A percentile compares a stretch with the other conserved stretches of the same genome.
These are phyloP conservation scores for Paraurostyla sp. DNA, from an alignment of 73 alveolate species.

Conservation along the genomic window DNA sequence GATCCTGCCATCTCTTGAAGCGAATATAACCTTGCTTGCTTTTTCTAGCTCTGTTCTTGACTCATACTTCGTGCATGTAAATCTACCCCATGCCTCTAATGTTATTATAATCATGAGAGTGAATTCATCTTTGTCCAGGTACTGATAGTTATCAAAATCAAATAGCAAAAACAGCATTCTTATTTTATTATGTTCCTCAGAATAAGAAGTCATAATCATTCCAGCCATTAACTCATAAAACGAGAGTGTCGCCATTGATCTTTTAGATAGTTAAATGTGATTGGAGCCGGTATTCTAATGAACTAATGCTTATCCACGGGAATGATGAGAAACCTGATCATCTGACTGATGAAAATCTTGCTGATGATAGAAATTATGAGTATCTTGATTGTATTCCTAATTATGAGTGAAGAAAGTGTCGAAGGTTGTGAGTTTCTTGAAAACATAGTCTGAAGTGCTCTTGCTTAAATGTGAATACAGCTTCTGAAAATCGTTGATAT, in stretches of 20 bases:
- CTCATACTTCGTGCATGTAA: not conserved
- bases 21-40: not conserved
- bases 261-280: too few species aligned
- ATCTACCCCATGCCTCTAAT: constrained; percentile 26
- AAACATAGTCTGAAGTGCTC: constrained; percentile 8
- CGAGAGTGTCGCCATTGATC: not conserved
- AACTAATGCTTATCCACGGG: too few species aligned
- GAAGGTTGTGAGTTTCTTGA: not conserved
- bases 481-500: not conserved
- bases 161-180: constrained; percentile 21
- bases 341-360: too few species aligned
- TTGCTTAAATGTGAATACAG: not conserved
- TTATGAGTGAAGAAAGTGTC: not conserved
- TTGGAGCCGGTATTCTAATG: too few species aligned
- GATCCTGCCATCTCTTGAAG: constrained; percentile 33
- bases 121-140: not conserved
- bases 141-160: constrained; percentile 22
- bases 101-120: not conserved
- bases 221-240: constrained; percentile 23
- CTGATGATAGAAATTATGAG: too few species aligned
- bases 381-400: not conserved
- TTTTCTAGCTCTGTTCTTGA: constrained; percentile 3
- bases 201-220: constrained; percentile 23
- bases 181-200: constrained; percentile 16
- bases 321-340: too few species aligned